Evolutionary conservation across 192 early-diverging fungal species (phyloP), one percentile per base, ranked within the genome.

Genomic region (Podochytrium sp.): DNA sequence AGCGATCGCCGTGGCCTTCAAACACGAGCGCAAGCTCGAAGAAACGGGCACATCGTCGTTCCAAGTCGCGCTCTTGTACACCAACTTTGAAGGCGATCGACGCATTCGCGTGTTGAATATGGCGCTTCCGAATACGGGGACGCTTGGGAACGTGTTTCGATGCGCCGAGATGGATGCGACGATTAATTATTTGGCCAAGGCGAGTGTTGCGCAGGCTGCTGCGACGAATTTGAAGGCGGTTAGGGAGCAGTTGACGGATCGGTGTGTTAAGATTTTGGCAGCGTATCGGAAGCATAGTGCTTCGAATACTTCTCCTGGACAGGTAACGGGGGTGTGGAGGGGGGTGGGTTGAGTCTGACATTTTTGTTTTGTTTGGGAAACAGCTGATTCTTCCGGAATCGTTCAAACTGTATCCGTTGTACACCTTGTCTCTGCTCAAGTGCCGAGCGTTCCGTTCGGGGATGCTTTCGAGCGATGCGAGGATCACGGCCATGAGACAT

Each of bases 51-150:
- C 94, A 53, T 89, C 90, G 7, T 91, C 86, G 38, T 91, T 99
- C 89, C 97, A 99, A 78, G 89, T 88, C 23, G 97, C 97, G 2
- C 80, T 99, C 56, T 83, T 99, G 43, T 99, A 99, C 85, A 99
- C 97, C 14, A 96, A 95, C 0, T 89, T 91, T 0, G 79, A 79
- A 34, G 97, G 97, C 0, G 81, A 94, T 69, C 91, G 97, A 20
- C 86, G 96, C 20, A 95, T 99, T 34, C 89, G 97, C 30, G 92
- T 98, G 20, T 93, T 95, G 80, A 99, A 94, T 79, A 78, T 94
- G 74, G 86, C 90, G 3, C 75, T 94, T 3, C 87, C 92, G 2
- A 89, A 91, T 65, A 95, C 94, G 18, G 80, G 81, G 38, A 76
- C 90, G 39, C 81, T 97, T 47, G 90, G 89, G 5, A 92, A 88